Evolutionary conservation across 139 green algal species (phyloP).

Genomic region (Micractinium sp.): DNA sequence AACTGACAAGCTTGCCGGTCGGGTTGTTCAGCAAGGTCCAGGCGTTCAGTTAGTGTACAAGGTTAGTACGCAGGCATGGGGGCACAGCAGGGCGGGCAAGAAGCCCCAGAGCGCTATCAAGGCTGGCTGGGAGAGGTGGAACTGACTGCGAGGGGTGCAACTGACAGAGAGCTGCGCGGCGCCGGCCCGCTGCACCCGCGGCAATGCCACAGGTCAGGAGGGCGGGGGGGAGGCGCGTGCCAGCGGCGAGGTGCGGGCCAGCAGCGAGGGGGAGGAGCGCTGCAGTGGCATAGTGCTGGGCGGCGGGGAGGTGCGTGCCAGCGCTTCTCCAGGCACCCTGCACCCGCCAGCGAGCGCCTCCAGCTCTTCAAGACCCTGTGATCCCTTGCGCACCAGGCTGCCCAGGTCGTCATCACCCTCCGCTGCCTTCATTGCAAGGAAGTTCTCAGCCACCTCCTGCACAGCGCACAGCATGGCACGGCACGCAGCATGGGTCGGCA

Average conservation of each 20-base stretch:
- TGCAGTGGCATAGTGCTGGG: neutral
- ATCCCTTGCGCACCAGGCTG: neutral
- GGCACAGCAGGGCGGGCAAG: too few species aligned
- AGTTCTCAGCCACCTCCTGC: constrained; percentile 16
- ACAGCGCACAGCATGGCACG: neutral
- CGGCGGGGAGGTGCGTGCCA: neutral
- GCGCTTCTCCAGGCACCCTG: neutral
- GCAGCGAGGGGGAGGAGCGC: neutral
- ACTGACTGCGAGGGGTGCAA: too few species aligned
- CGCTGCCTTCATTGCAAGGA: neutral
- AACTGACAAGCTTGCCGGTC: too few species aligned
- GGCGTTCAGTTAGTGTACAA: too few species aligned
- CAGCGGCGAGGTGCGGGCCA: neutral
- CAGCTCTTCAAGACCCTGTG: neutral
- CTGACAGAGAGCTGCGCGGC: too few species aligned
- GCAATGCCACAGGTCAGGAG: too few species aligned
- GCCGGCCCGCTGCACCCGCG: too few species aligned
- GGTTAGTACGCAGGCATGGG: too few species aligned
- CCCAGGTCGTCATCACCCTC: neutral
- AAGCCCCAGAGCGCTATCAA: too few species aligned
- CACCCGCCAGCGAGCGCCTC: neutral
- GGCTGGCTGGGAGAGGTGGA: too few species aligned
- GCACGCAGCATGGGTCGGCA: neutral
- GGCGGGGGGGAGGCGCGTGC: too few species aligned
- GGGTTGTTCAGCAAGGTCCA: too few species aligned